Base-by-base conservation (phyloP, 1,284 basidiomycete species). In the Boletus nobilissimus region DNA sequence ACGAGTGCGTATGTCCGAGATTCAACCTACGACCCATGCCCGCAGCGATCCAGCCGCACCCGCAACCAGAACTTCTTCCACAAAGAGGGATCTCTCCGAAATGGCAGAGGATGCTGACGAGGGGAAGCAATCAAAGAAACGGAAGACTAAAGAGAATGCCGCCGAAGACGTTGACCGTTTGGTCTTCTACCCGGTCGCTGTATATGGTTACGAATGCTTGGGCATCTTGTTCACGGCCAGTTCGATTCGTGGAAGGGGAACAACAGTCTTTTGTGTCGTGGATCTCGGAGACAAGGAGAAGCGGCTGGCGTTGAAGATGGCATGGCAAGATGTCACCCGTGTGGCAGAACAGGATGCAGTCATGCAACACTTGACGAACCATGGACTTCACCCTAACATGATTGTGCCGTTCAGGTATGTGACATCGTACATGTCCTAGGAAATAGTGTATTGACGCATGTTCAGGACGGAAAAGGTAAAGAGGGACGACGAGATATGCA, bases 211-310 rank as follows among this genome's bases (percentile, higher is more conserved):
- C 66, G 2, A 1, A 0, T 81, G 79, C 32, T 0, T 67, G 0
- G 80, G 79, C 2, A 32, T 74, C 3, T 26, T 81, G 48, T 81
- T 76, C 2, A 81, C 77, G 3, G 14, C 80, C 0, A 48, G 76
- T 22, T 80, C 77, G 0, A 76, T 81, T 51, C 64, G 80, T n/a
- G 81, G 81, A 10, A n/a, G 80, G 1, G 76, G 76, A 29, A 77
- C 77, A 34, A 72, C 68, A 0, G 81, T 82, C 0, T 77, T 82
- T 14, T 70, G 68, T 9, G 76, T 76, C 0, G 0, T 70, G 0
- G 72, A 77, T 36, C 43, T 62, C 0, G 3, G 22, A 0, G 40
- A 74, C 32, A 1, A 24, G 8, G 36, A 14, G 1, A 63, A 10
- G 36, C 22, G 9, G 2, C 36, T 77, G 7, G 79, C 75, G 0